Conservation (phyloP, 2,329 filamentous ascomycete genomes). For the Aspergillus sp. region DNA sequence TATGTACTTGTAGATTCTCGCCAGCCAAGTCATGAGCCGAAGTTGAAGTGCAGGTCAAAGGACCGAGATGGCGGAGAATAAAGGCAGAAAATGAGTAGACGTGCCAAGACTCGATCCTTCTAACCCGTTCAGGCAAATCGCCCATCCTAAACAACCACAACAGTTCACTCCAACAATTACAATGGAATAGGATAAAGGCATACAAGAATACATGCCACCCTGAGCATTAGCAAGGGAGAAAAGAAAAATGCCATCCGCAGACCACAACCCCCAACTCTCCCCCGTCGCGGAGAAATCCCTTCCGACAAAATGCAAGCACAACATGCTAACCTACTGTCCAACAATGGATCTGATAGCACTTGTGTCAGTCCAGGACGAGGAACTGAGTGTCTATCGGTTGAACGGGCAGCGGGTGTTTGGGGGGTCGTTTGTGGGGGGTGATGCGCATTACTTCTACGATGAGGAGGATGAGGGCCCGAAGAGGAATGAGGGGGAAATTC, state of each 20-base stretch:
- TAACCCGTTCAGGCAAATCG: neutral
- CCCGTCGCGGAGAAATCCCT: slow-evolving; percentile 35
- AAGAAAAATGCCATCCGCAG: neutral
- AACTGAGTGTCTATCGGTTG: slow-evolving; percentile 67
- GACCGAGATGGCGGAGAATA: too few relatives aligned
- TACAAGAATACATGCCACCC: neutral
- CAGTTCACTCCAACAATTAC: neutral
- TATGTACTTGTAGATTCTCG: too few relatives aligned
- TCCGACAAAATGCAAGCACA: slow-evolving; percentile 35
- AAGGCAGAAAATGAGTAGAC: neutral
- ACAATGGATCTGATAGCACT: slow-evolving; percentile 74
- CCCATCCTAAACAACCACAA: neutral
- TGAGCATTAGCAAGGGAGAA: neutral
- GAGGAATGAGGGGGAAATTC: slow-evolving; percentile 23
- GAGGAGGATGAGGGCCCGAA: slow-evolving; percentile 32
- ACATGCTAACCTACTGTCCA: slow-evolving; percentile 65
- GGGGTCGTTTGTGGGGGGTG: slow-evolving; percentile 27
- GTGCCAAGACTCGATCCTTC: neutral
- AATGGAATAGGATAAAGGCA: neutral
- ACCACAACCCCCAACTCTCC: slow-evolving; percentile 28
- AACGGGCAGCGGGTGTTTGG: slow-evolving; percentile 64
- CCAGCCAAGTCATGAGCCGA: too few relatives aligned
- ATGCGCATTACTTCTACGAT: slow-evolving; percentile 27
- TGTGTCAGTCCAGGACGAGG: slow-evolving; percentile 53
- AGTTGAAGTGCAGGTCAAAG: too few relatives aligned